Base-by-base conservation (phyloP, 2,329 filamentous ascomycete species). In the Chaetomiaceae sp. region DNA sequence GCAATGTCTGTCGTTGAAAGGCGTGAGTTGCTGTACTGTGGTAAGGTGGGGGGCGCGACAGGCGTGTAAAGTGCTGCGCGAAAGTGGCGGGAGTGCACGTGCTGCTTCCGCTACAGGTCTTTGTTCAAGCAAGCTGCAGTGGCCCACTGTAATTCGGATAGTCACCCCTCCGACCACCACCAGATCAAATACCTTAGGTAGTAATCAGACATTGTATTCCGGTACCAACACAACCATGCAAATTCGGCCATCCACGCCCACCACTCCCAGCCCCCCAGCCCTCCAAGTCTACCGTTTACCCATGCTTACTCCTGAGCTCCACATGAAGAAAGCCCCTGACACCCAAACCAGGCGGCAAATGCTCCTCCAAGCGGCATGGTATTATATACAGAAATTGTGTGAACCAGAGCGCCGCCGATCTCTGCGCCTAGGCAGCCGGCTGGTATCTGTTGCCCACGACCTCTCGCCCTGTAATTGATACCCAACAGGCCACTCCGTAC, bases 1-100 rank as follows among this genome's bases (percentile, higher is more conserved):
- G 22, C 12, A 5, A 24, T 9, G 37, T 24, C 18, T 7, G 29
- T 15, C n/a, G n/a, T n/a, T n/a, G 14, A 27, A 20, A 36, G 9
- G 26, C 3, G 27, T 36, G 29, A 29, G 14, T 24, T 36, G n/a
- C n/a, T n/a, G n/a, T n/a, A n/a, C n/a, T n/a, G n/a, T n/a, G n/a
- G n/a, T n/a, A 14, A 11, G 9, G 14, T 24, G 19, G 19, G 26
- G 15, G 29, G 39, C 39, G 49, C 34, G 40, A 24, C 24, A 6
- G 33, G 26, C 43, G 49, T 35, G 46, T 42, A 36, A 34, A 46
- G 26, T 48, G 42, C 29, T 39, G 24, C 56, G 47, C 56, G 56
- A 58, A 56, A 54, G 45, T 54, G 51, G 52, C 56, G 51, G 54
- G 56, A 54, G 30, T 54, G 45, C 55, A 58, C 56, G 56, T 58